Conservation (phyloP, 2,329 filamentous ascomycete species). For the Xylaria hypoxylon region DNA sequence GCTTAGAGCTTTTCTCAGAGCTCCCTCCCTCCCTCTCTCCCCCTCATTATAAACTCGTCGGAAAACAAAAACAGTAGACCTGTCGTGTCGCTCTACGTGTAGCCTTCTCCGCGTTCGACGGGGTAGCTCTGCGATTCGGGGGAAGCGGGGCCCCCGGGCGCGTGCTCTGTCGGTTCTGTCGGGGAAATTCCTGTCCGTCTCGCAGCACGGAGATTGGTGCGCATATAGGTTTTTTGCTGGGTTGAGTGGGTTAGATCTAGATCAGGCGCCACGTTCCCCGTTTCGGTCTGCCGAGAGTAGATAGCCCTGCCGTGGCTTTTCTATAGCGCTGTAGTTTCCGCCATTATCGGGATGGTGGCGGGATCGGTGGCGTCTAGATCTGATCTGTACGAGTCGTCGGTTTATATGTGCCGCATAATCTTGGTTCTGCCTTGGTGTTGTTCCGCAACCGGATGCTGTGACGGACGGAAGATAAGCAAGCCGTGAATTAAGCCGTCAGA, state of each 20-base stretch:
- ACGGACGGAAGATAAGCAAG: not conserved
- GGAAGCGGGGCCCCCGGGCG: conserved; percentile 21
- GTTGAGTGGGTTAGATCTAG: too few relatives aligned
- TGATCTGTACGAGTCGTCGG: too few relatives aligned
- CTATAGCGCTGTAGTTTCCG: too few relatives aligned
- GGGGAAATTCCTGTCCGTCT: conserved; percentile 29
- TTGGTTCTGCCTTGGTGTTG: not conserved
- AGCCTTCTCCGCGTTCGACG: conserved; percentile 27
- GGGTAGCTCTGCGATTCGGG: conserved; percentile 17
- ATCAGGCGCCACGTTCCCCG: too few relatives aligned
- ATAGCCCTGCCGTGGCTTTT: too few relatives aligned
- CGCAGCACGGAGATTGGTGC: conserved; percentile 32
- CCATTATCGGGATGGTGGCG: too few relatives aligned
- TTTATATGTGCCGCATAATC: too few relatives aligned
- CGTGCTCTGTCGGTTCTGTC: conserved; percentile 14
- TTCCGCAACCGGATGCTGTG: not conserved
- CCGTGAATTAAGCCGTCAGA: not conserved
- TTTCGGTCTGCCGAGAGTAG: too few relatives aligned
- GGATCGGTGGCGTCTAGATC: too few relatives aligned
- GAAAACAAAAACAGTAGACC: not conserved
- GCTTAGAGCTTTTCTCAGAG: not conserved
- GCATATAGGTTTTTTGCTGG: conserved; percentile 22
- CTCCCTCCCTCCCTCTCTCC: not conserved
- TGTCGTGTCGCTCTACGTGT: conserved; percentile 8
- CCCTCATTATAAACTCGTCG: conserved; percentile 14